Base-by-base conservation (phyloP, 306 rosid genomes). In the Echinosophora koreensis region DNA sequence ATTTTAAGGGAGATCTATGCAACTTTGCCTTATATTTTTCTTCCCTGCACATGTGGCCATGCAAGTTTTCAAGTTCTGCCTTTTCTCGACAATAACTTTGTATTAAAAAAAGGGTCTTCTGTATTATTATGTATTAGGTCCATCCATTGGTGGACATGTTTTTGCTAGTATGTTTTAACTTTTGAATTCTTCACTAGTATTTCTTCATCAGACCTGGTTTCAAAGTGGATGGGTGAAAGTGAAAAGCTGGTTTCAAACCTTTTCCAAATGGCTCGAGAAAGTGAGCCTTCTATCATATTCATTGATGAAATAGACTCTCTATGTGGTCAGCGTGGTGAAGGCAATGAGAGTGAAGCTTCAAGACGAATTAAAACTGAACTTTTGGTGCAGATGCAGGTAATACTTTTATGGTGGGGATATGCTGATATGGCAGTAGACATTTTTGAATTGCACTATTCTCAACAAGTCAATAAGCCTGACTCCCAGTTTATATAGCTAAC, bases 161-260 rank as follows among this genome's bases (percentile, higher is more conserved):
- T 66, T 62, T 81, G 65, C 54, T 12, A 67, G 60, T 74, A 47
- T 57, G 58, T 73, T 77, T 81, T 72, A 70, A 81, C 74, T 16
- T 74, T 66, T 66, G 71, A 82, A 51, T 70, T 67, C 65, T 79
- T 27, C 75, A 42, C 42, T 77, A 96, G 99, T 84, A 77, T 96
- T 81, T 96, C 99, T 64, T 96, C 99, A 50, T 96, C 99, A 58
- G 99, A 96, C 85, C 85, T 96, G 73, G 99, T 96, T 52, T 96
- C 99, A 9, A 96, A 96, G 86, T 96, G 99, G 99, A 96, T 96
- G 99, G 99, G 99, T 81, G 99, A 96, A 88, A 96, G 99, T 87
- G 99, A 96, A 86, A 96, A 96, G 87, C 84, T 96, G 71, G 99
- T 96, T 80, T 91, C 99, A 60, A 96, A 88, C 75, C 99, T 96